phyloP scores from a whole-genome alignment of 352 stramenopile species.

The Phytophthora chlamydospora region DNA sequence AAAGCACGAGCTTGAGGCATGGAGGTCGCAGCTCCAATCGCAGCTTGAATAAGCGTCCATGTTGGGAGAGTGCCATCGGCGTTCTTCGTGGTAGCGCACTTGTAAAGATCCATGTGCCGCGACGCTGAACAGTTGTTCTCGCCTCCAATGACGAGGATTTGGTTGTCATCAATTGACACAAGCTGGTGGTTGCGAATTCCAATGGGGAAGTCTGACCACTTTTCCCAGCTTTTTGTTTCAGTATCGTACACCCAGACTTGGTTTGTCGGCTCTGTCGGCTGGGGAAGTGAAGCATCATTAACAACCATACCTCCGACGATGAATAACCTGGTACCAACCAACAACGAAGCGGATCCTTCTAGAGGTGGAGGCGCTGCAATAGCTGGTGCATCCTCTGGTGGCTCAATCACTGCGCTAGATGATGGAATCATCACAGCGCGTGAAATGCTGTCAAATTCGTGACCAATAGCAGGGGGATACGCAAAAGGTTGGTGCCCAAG shows the following conservation, averaged over 20 bases:
- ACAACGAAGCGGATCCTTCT: conserved; percentile 62
- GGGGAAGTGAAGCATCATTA: conserved; percentile 8
- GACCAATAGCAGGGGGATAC: conserved; percentile 63
- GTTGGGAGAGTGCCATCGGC: conserved; percentile 69
- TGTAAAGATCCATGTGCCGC: conserved; percentile 88
- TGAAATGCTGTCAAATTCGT: conserved; percentile 73
- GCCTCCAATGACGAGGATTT: conserved; percentile 84
- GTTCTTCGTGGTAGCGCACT: conserved; percentile 60
- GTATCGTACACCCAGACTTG: conserved; percentile 78
- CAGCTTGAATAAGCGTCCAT: conserved; percentile 80
- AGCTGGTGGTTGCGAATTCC: conserved; percentile 80
- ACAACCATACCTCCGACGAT: conserved; percentile 69
- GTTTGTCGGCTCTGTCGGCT: conserved; percentile 42
- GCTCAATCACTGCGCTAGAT: conserved; percentile 45
- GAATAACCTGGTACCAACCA: conserved; percentile 71
- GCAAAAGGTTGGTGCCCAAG: conserved; percentile 82
- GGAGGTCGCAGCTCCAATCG: conserved; percentile 65
- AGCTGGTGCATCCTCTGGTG: conserved; percentile 10
- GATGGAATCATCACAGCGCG: conserved; percentile 57
- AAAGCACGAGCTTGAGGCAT: conserved; percentile 71
- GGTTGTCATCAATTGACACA: conserved; percentile 69
- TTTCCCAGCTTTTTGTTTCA: conserved; percentile 64
- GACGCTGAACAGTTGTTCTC: conserved; percentile 75
- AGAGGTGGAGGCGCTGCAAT: conserved; percentile 38
- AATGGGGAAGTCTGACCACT: conserved; percentile 85